Evolutionary conservation across 2,329 filamentous ascomycete genomes (phyloP).

Genomic region (Mycocentrospora acerina): DNA sequence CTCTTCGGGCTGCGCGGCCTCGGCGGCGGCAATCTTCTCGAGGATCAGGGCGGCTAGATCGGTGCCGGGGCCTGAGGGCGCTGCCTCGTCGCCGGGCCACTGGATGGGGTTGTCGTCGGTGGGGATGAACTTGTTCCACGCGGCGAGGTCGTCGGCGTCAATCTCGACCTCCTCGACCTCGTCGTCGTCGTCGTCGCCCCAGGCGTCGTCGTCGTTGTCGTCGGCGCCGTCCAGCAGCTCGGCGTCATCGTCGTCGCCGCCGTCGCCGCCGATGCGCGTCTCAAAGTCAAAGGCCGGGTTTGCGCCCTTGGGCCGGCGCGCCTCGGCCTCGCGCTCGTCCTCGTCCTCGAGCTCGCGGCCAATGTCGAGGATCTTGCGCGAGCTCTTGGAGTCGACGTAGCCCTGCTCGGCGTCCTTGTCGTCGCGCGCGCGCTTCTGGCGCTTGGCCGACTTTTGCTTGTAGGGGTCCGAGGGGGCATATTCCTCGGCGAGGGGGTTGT

Average conservation of each 20-base stretch:
- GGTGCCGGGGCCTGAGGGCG: constrained; percentile 52
- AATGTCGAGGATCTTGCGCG: constrained; percentile 83
- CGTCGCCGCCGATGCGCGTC: constrained; percentile 64
- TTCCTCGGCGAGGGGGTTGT: constrained; percentile 92
- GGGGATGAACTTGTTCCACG: constrained; percentile 87
- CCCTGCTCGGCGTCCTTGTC: constrained; percentile 64
- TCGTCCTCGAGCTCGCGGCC: constrained; percentile 88
- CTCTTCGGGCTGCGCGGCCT: constrained; percentile 62
- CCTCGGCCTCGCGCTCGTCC: constrained; percentile 59
- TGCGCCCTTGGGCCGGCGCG: constrained; percentile 44
- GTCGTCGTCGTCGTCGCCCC: constrained; percentile 78
- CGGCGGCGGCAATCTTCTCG: constrained; percentile 89
- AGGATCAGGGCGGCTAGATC: constrained; percentile 93
- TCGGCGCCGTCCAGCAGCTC: constrained; percentile 36
- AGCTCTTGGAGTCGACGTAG: constrained; percentile 86
- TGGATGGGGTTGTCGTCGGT: constrained; percentile 73
- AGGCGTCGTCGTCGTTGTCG: constrained; percentile 59
- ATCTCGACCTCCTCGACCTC: constrained; percentile 69
- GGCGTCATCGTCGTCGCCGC: constrained; percentile 46
- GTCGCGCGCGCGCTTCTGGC: constrained; percentile 58
- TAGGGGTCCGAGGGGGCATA: constrained; percentile 69
- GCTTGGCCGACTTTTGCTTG: constrained; percentile 68
- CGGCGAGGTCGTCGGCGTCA: constrained; percentile 83
- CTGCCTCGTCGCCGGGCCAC: constrained; percentile 58
- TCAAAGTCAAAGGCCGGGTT: constrained; percentile 79